Evolutionary conservation across 495 filamentous ascomycete species (phyloP).

Genomic region (Penicillium argentinense): DNA sequence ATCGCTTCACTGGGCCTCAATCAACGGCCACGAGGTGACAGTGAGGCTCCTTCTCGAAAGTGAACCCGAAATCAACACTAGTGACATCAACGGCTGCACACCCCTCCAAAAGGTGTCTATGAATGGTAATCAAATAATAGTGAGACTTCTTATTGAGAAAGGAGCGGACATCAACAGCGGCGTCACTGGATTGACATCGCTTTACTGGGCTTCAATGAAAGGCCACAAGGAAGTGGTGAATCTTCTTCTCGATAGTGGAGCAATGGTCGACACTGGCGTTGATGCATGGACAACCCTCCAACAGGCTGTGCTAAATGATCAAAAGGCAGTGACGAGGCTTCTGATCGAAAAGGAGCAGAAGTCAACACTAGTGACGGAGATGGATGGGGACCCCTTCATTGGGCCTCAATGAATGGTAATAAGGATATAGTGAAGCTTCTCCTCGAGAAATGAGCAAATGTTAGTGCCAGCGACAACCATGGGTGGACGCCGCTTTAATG

Average conservation of each 20-base stretch:
- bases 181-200: too few species aligned
- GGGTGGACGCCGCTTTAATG: neutral
- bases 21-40: neutral
- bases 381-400: neutral
- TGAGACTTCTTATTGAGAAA: neutral
- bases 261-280: too few species aligned
- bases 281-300: neutral
- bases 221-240: neutral
- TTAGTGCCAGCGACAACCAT: neutral
- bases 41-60: too few species aligned
- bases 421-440: neutral
- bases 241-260: constrained; percentile 2
- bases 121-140: neutral
- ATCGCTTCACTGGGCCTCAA: too few species aligned
- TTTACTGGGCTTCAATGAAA: neutral
- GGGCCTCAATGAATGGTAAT: neutral
- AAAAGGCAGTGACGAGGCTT: neutral
- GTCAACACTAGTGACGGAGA: neutral
- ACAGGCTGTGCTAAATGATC: neutral
- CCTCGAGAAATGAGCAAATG: neutral
- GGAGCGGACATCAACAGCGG: constrained; percentile 1
- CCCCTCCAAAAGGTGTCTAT: neutral
- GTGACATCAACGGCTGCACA: too few species aligned
- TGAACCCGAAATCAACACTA: too few species aligned
- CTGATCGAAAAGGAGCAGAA: neutral